These are phyloP conservation scores for Diplodia intermedia DNA, from an alignment of 2,329 filamentous ascomycete species.

Conservation along the genomic window DNA sequence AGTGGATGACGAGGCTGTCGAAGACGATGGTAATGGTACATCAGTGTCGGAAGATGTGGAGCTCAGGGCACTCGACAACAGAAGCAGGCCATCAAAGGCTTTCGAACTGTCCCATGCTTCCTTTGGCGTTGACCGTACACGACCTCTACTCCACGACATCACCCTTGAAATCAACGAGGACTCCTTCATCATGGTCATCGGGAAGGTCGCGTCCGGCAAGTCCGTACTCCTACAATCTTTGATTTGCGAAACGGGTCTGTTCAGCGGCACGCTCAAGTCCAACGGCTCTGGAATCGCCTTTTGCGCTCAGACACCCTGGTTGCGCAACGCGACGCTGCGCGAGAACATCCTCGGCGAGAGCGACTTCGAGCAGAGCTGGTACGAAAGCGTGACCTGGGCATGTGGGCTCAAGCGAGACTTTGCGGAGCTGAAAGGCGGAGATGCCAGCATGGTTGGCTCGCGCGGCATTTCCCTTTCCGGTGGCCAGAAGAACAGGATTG, in stretches of 20 bases:
- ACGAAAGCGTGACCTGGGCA: constrained; percentile 45
- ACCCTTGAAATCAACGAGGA: constrained; percentile 27
- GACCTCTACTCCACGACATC: constrained; percentile 30
- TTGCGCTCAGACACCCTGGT: constrained; percentile 50
- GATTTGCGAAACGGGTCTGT: constrained; percentile 39
- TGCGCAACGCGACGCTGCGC: constrained; percentile 47
- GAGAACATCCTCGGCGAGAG: constrained; percentile 48
- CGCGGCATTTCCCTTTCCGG: constrained; percentile 60
- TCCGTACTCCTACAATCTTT: constrained; percentile 52
- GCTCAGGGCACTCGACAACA: not conserved
- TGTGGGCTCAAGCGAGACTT: constrained; percentile 48
- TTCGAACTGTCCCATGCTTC: constrained; percentile 22
- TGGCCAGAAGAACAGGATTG: constrained; percentile 61
- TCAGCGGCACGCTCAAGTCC: constrained; percentile 34
- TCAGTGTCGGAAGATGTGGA: not conserved
- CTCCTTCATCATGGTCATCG: constrained; percentile 35
- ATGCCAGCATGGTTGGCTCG: constrained; percentile 58
- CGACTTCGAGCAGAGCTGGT: constrained; percentile 48
- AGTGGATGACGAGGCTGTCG: constrained; percentile 7
- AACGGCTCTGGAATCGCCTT: constrained; percentile 41
- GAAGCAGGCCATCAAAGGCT: not conserved
- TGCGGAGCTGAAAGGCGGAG: constrained; percentile 42
- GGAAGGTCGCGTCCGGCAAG: constrained; percentile 34
- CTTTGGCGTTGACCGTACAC: constrained; percentile 23
- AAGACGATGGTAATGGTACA: not conserved